phyloP scores from a whole-genome alignment of 306 rosid genomes.

The Trichosanthes cucumerina region DNA sequence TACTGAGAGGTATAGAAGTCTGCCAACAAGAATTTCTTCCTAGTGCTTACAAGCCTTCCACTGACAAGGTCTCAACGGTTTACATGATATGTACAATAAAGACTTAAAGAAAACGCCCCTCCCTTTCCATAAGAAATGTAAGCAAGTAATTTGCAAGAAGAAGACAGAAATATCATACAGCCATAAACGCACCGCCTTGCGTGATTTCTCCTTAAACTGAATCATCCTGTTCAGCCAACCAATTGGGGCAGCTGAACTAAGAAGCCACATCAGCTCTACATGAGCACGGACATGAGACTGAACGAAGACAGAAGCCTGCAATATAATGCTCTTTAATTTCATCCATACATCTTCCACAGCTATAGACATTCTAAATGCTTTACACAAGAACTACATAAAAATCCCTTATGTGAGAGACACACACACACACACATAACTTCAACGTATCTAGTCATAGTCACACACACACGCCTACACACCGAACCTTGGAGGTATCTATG shows the following conservation, averaged over 20 bases:
- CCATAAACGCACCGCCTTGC: conserved; percentile 81
- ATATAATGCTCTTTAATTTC: background rate
- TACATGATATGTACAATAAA: background rate
- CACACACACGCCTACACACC: conserved; percentile 11
- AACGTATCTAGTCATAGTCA: background rate
- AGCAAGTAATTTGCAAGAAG: background rate
- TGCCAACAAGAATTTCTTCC: background rate
- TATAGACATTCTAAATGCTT: conserved; percentile 10
- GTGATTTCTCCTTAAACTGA: conserved; percentile 96
- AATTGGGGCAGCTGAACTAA: conserved; percentile 79
- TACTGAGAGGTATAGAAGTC: background rate
- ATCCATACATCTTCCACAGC: background rate
- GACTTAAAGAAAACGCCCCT: background rate
- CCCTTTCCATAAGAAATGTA: background rate
- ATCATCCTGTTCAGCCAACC: conserved; percentile 94
- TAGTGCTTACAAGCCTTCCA: background rate
- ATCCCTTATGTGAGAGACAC: background rate
- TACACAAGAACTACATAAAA: background rate
- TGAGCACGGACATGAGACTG: conserved; percentile 98
- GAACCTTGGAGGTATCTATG: conserved; percentile 78
- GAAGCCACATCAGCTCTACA: conserved; percentile 90
- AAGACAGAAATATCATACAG: conserved; percentile 33
- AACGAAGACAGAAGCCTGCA: conserved; percentile 87
- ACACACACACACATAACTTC: background rate
- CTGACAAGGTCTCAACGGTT: background rate